These are phyloP conservation scores for Vaccinium macrocarpon DNA, from an alignment of 148 eudicot genomes.

Conservation along the genomic window DNA sequence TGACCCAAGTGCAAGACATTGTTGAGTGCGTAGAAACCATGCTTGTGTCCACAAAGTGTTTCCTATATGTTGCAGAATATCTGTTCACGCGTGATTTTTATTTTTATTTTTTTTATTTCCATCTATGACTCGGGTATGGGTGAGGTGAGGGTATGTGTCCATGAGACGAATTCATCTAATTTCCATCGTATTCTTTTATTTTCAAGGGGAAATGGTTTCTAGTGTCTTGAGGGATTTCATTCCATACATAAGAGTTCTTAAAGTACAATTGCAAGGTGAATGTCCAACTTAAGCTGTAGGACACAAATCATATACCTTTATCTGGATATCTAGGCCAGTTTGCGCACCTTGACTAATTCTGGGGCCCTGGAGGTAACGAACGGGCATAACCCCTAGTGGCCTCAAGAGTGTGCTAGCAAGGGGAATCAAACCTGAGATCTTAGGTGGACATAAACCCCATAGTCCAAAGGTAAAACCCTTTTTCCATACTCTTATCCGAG, in stretches of 20 bases:
- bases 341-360: too few relatives aligned
- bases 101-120: too few relatives aligned
- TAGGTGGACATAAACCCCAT: too few relatives aligned
- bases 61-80: slow-evolving; percentile 1
- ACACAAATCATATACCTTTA: background rate
- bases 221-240: background rate
- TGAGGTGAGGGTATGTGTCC: too few relatives aligned
- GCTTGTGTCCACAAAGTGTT: background rate
- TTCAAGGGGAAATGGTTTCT: background rate
- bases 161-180: background rate
- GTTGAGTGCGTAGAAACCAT: slow-evolving; percentile 33
- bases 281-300: background rate
- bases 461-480: too few relatives aligned
- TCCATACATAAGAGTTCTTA: background rate
- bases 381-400: too few relatives aligned
- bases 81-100: background rate
- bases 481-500: too few relatives aligned
- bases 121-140: too few relatives aligned
- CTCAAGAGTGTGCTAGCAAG: too few relatives aligned
- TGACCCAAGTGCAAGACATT: slow-evolving; percentile 45
- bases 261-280: background rate
- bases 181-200: background rate
- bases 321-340: background rate
- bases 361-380: too few relatives aligned
- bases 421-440: too few relatives aligned